A percentile compares a stretch with the other conserved stretches of the same genome.
Conservation (phyloP, 148 eudicot genomes). For the Spergularia bocconei region DNA sequence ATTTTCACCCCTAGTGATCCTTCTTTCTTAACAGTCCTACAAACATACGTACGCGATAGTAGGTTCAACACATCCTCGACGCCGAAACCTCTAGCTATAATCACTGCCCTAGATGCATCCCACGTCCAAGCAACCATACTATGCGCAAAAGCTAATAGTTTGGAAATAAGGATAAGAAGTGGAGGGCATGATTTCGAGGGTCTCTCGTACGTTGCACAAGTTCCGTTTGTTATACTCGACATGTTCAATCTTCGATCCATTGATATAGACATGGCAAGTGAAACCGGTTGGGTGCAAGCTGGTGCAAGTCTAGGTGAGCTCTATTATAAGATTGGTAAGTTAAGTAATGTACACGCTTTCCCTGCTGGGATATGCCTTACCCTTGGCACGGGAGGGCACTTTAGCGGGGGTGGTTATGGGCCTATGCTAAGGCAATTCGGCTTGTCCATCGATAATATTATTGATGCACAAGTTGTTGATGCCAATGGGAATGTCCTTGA, state of each 20-base stretch:
- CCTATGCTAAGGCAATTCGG: slow-evolving; percentile 35
- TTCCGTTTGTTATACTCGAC: slow-evolving; percentile 28
- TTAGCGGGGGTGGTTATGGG: slow-evolving; percentile 39
- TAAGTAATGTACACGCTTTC: slow-evolving; percentile 29
- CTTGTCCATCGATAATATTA: slow-evolving; percentile 28
- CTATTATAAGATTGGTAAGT: slow-evolving; percentile 25
- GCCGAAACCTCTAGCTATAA: slow-evolving; percentile 9
- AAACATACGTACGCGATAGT: slow-evolving; percentile 16
- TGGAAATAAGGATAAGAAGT: slow-evolving; percentile 11
- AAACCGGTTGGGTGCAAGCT: slow-evolving; percentile 33
- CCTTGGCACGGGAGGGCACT: slow-evolving; percentile 33
- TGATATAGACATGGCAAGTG: slow-evolving; percentile 19
- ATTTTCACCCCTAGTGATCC: slow-evolving; percentile 17
- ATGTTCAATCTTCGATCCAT: slow-evolving; percentile 28
- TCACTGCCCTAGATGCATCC: slow-evolving; percentile 21
- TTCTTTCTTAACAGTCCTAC: slow-evolving; percentile 10
- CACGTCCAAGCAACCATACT: slow-evolving; percentile 23
- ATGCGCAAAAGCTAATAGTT: slow-evolving; percentile 23
- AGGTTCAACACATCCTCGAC: slow-evolving; percentile 15
- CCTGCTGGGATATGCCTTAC: slow-evolving; percentile 34
- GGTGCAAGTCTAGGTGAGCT: slow-evolving; percentile 40
- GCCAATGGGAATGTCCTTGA: slow-evolving; percentile 22
- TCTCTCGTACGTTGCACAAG: slow-evolving; percentile 26
- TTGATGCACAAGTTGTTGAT: slow-evolving; percentile 37
- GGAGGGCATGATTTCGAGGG: slow-evolving; percentile 23